Base-by-base conservation (phyloP, 2,329 filamentous ascomycete genomes). In the Pleoardoris graminearum region DNA sequence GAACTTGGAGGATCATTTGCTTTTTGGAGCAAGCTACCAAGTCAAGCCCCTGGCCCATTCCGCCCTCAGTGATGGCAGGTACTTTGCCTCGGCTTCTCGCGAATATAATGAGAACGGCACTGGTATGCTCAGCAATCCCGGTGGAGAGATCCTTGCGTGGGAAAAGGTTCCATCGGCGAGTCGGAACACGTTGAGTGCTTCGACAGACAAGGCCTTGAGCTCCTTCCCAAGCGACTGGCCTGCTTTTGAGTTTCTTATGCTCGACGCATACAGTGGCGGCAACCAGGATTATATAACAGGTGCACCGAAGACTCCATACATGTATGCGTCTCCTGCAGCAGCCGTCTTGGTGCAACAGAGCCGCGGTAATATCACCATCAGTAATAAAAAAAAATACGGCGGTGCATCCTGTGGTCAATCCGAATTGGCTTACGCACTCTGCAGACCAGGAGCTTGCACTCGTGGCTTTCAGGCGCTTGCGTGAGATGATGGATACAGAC, bases 331-430 rank as follows among this genome's bases (percentile, higher is more conserved):
- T 29, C 27, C 27, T 7, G 27, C 27, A 7, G 27, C 27, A 7
- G 27, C 27, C 27, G 12, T 29, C 27, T 7, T 29, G 27, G 27
- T 29, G 12, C 27, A 29, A 12, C 27, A 29, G 27, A 29, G 27
- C 2, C 64, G 66, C 3, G 71, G 71, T 2, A 69, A 55, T 19
- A 57, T 74, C 23, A 62, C 63, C 0, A 65, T 73, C 22, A 19
- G 43, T 1, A 65, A 58, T 4, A n/a, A n/a, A n/a, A n/a, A 29
- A 58, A 10, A 51, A 67, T 30, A 68, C 59, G 2, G 17, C 37
- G 0, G 63, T 62, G 36, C 38, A 50, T 1, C 71, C 71, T 0
- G 23, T 64, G 36, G 59, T 74, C 27, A 60, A 70, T 35, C 66
- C 68, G 0, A 60, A 61, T 16, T 72, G 68, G 68, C 56, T 74